Percentiles rank a stretch among this genome's conserved stretches.
These are phyloP conservation scores for Camellia sinensis DNA, from an alignment of 148 eudicot genomes.

Conservation along the genomic window DNA sequence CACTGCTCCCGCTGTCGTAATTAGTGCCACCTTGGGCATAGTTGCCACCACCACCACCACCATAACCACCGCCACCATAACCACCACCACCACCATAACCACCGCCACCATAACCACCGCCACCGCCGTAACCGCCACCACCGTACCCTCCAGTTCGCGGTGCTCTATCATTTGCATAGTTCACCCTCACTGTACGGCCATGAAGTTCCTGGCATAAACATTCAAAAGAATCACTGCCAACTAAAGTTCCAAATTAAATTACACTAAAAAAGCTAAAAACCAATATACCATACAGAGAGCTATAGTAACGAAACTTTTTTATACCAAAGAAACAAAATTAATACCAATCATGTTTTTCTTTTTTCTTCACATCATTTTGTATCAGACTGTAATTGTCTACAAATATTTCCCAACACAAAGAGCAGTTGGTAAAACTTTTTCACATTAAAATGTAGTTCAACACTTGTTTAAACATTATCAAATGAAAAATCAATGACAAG, in stretches of 20 bases:
- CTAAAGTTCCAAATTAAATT: not conserved
- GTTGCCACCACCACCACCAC: constrained; percentile 18
- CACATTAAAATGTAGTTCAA: not conserved
- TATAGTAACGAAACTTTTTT: not conserved
- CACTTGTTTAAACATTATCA: not conserved
- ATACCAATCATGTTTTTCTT: not conserved
- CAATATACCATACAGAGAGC: not conserved
- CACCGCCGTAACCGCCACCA: constrained; percentile 23
- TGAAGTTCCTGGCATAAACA: constrained; percentile 57
- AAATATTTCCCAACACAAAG: not conserved
- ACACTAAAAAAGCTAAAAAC: not conserved
- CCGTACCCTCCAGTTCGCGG: constrained; percentile 38
- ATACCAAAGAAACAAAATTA: not conserved
- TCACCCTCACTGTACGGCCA: constrained; percentile 72
- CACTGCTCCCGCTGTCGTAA: not conserved
- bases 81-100: constrained; percentile 17
- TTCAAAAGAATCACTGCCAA: not conserved
- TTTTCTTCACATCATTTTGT: not conserved
- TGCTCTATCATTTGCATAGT: constrained; percentile 76
- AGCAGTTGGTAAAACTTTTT: not conserved
- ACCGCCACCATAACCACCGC: constrained; percentile 28
- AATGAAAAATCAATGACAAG: not conserved
- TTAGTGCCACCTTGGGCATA: constrained; percentile 3
- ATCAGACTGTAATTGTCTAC: not conserved
- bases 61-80: constrained; percentile 6